Evolutionary conservation across 805 yeast species (phyloP), one percentile per base, ranked within the genome.

Genomic region (Schizosaccharomyces osmophilus): DNA sequence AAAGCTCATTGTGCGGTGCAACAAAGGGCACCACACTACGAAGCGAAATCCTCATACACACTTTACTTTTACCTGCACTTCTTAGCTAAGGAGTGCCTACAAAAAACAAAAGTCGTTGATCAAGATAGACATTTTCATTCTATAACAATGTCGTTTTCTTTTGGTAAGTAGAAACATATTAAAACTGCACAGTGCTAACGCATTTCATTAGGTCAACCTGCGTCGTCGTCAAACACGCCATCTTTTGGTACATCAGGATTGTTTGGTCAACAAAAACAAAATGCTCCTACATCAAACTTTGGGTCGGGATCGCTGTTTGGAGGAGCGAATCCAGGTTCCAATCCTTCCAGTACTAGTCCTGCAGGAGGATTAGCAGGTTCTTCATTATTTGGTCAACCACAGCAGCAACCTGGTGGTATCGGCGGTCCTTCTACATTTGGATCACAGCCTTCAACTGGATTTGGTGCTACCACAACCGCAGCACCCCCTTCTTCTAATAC

Each of bases 201-300:
- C 31, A 13, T 13, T 9, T 36, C 39, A 24, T 3, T 2, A 51
- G 57, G 57, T 9, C 57, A 51, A 51, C 57, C 22, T 19, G 57
- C 31, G 3, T 22, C 57, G 31, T 24, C 31, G 15, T 17, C 36
- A 51, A 22, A 24, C 11, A 90, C 73, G 78, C 89, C 32, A 93
- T 94, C 24, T 77, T 94, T 65, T 93, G 93, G 68, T 85, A 96
- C 11, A 94, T 94, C 73, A 93, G 94, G 73, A 96, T 98, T 51
- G 22, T 51, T 51, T 29, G 57, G 57, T 29, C 57, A 51, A 29
- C 36, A 22, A 29, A 51, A 51, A 24, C 22, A 22, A 9, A 51
- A 22, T 24, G 11, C 22, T 8, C 57, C 57, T 5, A 45, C 51
- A 6, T 8, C 57, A 17, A 22, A 6, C 26, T 51, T 51, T 11